Percentiles rank a stretch among this genome's conserved stretches.
Evolutionary conservation across 2,329 filamentous ascomycete genomes (phyloP).

Genomic region (Neofusicoccum umdonicola): DNA sequence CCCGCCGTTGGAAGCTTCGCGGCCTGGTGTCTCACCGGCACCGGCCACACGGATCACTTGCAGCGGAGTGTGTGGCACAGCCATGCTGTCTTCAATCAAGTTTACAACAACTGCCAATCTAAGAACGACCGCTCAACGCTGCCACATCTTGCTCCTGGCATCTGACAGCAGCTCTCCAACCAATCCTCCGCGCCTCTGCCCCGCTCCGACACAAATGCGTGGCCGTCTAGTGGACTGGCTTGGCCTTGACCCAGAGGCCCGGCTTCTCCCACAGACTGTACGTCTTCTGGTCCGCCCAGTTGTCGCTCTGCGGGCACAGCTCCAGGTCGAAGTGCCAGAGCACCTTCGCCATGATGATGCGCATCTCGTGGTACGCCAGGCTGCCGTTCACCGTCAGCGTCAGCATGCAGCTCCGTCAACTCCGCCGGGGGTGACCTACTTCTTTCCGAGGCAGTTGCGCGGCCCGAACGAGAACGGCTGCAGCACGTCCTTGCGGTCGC

Average conservation of each 20-base stretch:
- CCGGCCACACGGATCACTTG: too few relatives aligned
- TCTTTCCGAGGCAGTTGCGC: conserved; percentile 38
- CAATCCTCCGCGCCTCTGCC: neutral
- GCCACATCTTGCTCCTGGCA: too few relatives aligned
- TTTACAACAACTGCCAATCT: too few relatives aligned
- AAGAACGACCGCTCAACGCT: too few relatives aligned
- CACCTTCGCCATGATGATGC: conserved; percentile 38
- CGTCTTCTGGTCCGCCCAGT: conserved; percentile 30
- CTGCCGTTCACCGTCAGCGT: conserved; percentile 18
- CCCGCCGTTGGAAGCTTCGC: too few relatives aligned
- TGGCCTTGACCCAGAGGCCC: conserved; percentile 28
- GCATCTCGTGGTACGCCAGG: conserved; percentile 43
- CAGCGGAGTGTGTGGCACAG: too few relatives aligned
- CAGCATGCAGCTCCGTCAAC: neutral
- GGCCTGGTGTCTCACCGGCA: too few relatives aligned
- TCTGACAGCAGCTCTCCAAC: too few relatives aligned
- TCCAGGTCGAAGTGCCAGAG: conserved; percentile 40
- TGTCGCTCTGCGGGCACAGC: conserved; percentile 31
- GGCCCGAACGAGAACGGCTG: conserved; percentile 47
- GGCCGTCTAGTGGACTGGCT: conserved; percentile 4
- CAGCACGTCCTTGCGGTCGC: conserved; percentile 34
- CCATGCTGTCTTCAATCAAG: too few relatives aligned
- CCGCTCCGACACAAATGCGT: neutral
- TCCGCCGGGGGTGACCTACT: conserved; percentile 26
- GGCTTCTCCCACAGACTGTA: conserved; percentile 40